Evolutionary conservation across 192 early-diverging fungal species (phyloP).

Genomic region (Rhizophlyctis rosea): DNA sequence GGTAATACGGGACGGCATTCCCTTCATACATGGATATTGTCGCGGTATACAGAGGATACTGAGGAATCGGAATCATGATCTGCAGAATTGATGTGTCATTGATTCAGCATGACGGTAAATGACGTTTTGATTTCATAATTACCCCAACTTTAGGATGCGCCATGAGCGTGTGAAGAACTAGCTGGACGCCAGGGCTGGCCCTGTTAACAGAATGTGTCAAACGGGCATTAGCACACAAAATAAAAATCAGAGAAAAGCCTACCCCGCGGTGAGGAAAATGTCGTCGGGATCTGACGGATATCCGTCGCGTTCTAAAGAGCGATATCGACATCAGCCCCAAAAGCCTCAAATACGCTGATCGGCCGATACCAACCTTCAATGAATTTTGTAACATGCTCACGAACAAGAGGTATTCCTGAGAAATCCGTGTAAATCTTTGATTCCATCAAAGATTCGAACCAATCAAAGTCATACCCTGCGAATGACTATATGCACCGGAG

Average conservation of each 20-base stretch:
- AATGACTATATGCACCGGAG: slow-evolving; percentile 91
- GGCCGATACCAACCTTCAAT: slow-evolving; percentile 61
- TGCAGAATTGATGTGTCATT: slow-evolving; percentile 12
- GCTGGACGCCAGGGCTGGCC: slow-evolving; percentile 91
- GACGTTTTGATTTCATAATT: no score
- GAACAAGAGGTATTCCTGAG: slow-evolving; percentile 68
- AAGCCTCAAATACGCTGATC: no score
- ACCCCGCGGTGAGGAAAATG: slow-evolving; percentile 88
- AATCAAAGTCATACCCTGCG: slow-evolving; percentile 57
- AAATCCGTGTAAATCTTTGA: neutral
- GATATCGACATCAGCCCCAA: neutral
- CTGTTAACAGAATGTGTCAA: slow-evolving; percentile 35
- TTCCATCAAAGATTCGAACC: neutral
- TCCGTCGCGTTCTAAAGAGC: slow-evolving; percentile 74
- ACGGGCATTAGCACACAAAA: neutral
- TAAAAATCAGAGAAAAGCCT: slow-evolving; percentile 5
- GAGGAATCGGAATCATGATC: slow-evolving; percentile 99
- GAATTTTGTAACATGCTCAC: slow-evolving; percentile 86
- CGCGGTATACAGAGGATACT: slow-evolving; percentile 97
- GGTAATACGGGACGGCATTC: slow-evolving; percentile 86
- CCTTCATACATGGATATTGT: slow-evolving; percentile 82
- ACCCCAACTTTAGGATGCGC: slow-evolving; percentile 71
- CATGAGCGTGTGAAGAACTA: slow-evolving; percentile 82
- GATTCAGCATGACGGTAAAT: neutral
- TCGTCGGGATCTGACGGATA: slow-evolving; percentile 75